These are phyloP conservation scores for Hypoxylon lienhwacheense DNA, from an alignment of 495 filamentous ascomycete species.

Conservation along the genomic window DNA sequence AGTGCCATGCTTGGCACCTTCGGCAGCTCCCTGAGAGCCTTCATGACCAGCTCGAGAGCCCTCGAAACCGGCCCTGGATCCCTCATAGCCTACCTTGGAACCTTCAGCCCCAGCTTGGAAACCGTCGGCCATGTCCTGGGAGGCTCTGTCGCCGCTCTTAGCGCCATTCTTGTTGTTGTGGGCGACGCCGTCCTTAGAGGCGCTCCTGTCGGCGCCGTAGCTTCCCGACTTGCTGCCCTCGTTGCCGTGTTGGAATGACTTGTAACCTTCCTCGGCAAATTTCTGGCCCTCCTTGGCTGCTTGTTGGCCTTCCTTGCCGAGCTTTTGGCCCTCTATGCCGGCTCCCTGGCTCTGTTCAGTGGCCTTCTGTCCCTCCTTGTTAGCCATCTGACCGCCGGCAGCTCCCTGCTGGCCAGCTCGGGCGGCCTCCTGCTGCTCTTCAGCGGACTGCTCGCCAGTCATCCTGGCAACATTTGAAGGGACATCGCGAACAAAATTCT, in stretches of 20 bases:
- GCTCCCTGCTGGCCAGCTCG: not conserved
- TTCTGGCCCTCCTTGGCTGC: not conserved
- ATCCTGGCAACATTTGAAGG: not conserved
- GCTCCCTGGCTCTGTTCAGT: conserved; percentile 3
- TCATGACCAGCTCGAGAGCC: not conserved
- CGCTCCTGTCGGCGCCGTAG: conserved; percentile 27
- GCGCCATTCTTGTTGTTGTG: conserved; percentile 25
- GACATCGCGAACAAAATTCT: not conserved
- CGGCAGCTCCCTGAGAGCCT: not conserved
- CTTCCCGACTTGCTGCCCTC: conserved; percentile 4
- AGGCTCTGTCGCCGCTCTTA: conserved; percentile 12
- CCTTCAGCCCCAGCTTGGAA: conserved; percentile 11
- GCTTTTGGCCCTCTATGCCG: not conserved
- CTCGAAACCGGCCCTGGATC: not conserved
- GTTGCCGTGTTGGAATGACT: conserved; percentile 3
- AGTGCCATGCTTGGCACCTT: conserved; percentile 1
- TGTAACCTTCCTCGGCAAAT: conserved; percentile 1
- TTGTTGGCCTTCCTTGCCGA: not conserved
- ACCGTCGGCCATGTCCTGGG: conserved; percentile 10
- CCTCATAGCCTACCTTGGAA: conserved; percentile 1
- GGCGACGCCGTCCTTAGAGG: conserved; percentile 20
- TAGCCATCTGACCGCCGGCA: conserved; percentile 1
- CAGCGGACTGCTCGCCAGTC: not conserved
- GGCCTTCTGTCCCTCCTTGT: not conserved
- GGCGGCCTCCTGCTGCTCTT: not conserved